Evolutionary conservation across 2,329 filamentous ascomycete genomes (phyloP).

Genomic region (Stylonectria norvegica): DNA sequence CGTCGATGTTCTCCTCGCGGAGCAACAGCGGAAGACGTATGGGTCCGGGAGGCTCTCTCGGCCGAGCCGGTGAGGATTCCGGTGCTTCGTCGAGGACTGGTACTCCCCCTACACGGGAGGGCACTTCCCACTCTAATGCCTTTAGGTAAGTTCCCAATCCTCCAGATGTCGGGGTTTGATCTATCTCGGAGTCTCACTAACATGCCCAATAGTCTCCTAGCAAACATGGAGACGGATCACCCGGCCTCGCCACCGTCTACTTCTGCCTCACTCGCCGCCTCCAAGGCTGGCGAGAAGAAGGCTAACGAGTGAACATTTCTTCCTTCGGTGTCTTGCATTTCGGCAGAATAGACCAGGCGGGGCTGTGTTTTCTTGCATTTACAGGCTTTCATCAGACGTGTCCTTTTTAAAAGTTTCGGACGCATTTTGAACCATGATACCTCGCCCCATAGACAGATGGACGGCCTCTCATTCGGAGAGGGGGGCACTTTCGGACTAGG

Average conservation of each 20-base stretch:
- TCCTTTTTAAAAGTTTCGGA: slow-evolving; percentile 46
- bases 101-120: slow-evolving; percentile 67
- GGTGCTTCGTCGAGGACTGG: slow-evolving; percentile 83
- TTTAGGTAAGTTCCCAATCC: slow-evolving; percentile 71
- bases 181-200: slow-evolving; percentile 5
- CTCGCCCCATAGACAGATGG: slow-evolving; percentile 45
- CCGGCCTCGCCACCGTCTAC: slow-evolving; percentile 68
- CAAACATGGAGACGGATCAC: slow-evolving; percentile 60
- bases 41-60: slow-evolving; percentile 69
- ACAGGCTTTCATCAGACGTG: slow-evolving; percentile 46
- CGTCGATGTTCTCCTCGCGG: slow-evolving; percentile 82
- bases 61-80: slow-evolving; percentile 77
- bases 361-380: slow-evolving; percentile 46
- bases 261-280: slow-evolving; percentile 61
- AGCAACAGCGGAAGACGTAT: slow-evolving; percentile 86
- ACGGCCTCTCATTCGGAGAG: slow-evolving; percentile 33
- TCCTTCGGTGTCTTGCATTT: slow-evolving; percentile 44
- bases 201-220: slow-evolving; percentile 46
- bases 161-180: slow-evolving; percentile 2
- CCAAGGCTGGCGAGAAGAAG: slow-evolving; percentile 59
- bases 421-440: slow-evolving; percentile 49
- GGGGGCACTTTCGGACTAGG: slow-evolving; percentile 28
- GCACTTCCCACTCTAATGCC: slow-evolving; percentile 73
- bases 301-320: slow-evolving; percentile 40
- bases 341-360: slow-evolving; percentile 50